These are phyloP conservation scores for Sequoia sempervirens DNA, from an alignment of 75 land plant species.

Conservation along the genomic window DNA sequence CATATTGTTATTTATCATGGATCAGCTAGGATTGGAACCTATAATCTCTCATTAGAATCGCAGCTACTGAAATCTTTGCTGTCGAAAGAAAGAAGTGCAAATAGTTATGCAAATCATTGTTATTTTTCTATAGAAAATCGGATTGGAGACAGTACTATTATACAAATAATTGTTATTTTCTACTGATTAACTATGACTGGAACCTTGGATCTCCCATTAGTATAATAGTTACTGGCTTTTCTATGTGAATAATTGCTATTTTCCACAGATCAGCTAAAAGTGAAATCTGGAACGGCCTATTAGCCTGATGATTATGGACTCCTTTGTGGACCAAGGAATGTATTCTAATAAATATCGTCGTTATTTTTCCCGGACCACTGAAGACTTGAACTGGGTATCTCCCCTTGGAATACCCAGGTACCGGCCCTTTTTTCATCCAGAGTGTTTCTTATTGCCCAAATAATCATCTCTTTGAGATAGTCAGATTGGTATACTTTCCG, in stretches of 20 bases:
- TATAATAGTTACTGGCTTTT: background rate
- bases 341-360: background rate
- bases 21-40: background rate
- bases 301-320: background rate
- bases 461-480: background rate
- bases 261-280: background rate
- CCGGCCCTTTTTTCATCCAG: background rate
- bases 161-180: background rate
- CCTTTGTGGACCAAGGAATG: background rate
- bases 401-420: background rate
- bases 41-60: background rate
- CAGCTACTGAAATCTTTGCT: background rate
- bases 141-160: background rate
- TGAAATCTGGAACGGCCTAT: background rate
- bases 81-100: background rate
- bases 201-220: background rate
- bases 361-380: background rate
- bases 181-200: background rate
- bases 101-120: background rate
- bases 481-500: background rate
- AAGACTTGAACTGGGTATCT: background rate
- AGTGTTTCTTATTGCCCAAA: background rate
- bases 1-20: background rate
- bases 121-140: too few species aligned
- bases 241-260: background rate